Percentiles rank a stretch among this genome's conserved stretches.
Conservation (phyloP, 164 flowering plant species). For the Houttuynia cordata region DNA sequence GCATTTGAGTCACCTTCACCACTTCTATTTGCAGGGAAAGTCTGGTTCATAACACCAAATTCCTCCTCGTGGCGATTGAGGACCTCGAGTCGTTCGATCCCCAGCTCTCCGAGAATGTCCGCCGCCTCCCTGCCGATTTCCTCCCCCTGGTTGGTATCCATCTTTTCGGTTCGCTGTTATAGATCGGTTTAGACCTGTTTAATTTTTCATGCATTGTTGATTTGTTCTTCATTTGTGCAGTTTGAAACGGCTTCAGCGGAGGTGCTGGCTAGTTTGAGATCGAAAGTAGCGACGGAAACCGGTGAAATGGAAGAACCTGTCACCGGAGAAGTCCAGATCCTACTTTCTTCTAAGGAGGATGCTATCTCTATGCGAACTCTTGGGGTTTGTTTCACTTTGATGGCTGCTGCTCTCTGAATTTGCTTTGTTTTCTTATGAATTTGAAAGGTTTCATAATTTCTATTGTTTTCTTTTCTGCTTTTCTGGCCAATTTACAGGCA, state of each 20-base stretch:
- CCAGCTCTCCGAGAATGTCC: conserved; percentile 61
- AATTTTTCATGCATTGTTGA: no score
- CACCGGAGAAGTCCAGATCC: conserved; percentile 69
- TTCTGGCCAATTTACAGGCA: conserved; percentile 11
- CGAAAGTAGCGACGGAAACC: conserved; percentile 64
- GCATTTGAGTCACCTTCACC: neutral
- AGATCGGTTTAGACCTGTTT: no score
- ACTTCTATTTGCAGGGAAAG: conserved; percentile 31
- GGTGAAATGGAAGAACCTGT: conserved; percentile 85
- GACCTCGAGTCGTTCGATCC: conserved; percentile 69
- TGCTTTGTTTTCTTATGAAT: neutral
- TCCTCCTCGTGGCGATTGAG: conserved; percentile 57
- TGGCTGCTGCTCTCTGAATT: neutral
- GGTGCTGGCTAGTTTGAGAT: conserved; percentile 53
- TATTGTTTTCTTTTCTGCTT: neutral
- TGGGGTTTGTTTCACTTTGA: conserved; percentile 52
- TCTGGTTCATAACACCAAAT: conserved; percentile 60
- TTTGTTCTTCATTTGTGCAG: conserved; percentile 18
- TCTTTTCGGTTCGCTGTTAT: no score
- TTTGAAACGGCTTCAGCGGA: conserved; percentile 92
- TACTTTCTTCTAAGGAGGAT: conserved; percentile 78
- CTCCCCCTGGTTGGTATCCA: conserved; percentile 51
- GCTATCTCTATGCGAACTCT: conserved; percentile 68
- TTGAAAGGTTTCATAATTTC: neutral
- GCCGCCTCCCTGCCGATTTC: conserved; percentile 79